These are phyloP conservation scores for Citrus unshiu DNA, from an alignment of 345 rosid genomes.

Conservation along the genomic window DNA sequence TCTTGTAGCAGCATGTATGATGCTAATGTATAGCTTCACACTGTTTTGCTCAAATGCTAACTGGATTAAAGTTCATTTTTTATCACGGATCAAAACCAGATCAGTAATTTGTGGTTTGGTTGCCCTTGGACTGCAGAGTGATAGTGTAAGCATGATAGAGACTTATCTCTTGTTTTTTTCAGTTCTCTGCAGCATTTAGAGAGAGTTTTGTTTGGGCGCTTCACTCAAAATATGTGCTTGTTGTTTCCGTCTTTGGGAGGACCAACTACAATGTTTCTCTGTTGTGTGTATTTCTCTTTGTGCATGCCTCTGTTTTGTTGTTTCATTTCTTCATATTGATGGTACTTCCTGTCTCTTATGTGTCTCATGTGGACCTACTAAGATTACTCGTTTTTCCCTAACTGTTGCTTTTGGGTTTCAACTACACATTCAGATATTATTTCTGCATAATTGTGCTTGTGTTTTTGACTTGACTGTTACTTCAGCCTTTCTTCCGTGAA, in stretches of 20 bases:
- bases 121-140: neutral
- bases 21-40: neutral
- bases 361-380: neutral
- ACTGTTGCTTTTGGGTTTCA: neutral
- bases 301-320: neutral
- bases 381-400: neutral
- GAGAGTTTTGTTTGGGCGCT: neutral
- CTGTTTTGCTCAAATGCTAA: neutral
- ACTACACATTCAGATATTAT: too few species aligned
- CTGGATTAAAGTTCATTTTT: neutral
- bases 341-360: neutral
- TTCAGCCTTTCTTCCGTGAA: neutral
- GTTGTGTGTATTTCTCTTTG: neutral
- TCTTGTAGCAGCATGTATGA: neutral
- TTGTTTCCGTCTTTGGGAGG: neutral
- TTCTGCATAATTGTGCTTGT: neutral
- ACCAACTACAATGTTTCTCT: neutral
- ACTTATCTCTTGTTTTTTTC: neutral
- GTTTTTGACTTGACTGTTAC: neutral
- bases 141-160: neutral
- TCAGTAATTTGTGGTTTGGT: neutral
- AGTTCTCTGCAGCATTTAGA: neutral
- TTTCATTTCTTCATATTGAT: neutral
- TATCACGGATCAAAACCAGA: neutral
- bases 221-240: neutral